phyloP scores from a whole-genome alignment of 2,329 filamentous ascomycete species.

The Cladosporium cucumerinum region DNA sequence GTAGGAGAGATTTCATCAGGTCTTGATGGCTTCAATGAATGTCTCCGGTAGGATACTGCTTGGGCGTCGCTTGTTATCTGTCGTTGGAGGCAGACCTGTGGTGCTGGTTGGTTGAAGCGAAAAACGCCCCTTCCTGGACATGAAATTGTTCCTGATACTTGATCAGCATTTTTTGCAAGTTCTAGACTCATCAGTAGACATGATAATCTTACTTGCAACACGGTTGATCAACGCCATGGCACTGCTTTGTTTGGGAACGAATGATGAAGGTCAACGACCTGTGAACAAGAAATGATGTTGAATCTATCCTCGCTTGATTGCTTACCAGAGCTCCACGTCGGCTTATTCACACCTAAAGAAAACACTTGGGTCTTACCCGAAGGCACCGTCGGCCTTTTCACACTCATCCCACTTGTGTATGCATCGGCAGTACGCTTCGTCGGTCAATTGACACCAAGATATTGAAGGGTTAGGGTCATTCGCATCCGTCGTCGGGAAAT shows the following conservation, averaged over 20 bases:
- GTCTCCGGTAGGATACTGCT: background rate
- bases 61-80: background rate
- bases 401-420: background rate
- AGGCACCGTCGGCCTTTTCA: background rate
- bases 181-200: background rate
- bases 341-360: background rate
- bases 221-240: background rate
- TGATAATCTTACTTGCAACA: background rate
- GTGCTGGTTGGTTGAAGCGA: background rate
- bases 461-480: background rate
- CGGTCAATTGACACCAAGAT: background rate
- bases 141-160: background rate
- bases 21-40: background rate
- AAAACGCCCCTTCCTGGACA: background rate
- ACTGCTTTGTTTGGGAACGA: background rate
- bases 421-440: background rate
- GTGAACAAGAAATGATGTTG: background rate
- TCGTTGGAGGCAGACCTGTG: background rate
- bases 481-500: background rate
- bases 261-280: background rate
- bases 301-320: background rate
- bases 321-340: background rate
- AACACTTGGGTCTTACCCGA: background rate
- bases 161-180: background rate
- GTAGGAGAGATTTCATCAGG: background rate